Evolutionary conservation across 1,139 yeast genomes (phyloP).

Genomic region (Zygoascus meyerae): DNA sequence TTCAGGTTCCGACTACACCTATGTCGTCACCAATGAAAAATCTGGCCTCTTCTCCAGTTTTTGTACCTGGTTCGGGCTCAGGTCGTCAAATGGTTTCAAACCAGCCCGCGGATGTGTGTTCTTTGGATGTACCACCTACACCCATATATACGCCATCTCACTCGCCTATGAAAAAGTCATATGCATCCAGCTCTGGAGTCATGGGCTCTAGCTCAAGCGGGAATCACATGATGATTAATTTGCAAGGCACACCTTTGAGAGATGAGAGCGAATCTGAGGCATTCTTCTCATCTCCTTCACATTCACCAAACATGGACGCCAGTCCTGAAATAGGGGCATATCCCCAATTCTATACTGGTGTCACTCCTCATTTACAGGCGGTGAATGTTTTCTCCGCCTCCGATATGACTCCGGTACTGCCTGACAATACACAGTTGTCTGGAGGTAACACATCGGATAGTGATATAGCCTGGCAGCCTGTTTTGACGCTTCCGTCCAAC

Average conservation of each 20-base stretch:
- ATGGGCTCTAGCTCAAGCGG: neutral
- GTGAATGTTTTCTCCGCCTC: conserved; percentile 23
- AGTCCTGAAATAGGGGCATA: conserved; percentile 23
- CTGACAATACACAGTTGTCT: conserved; percentile 12
- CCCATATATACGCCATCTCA: conserved; percentile 10
- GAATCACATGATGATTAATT: conserved; percentile 6
- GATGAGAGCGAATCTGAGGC: conserved; percentile 21
- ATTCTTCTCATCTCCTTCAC: conserved; percentile 23
- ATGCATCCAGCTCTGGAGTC: neutral
- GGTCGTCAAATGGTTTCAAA: neutral
- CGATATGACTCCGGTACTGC: conserved; percentile 6
- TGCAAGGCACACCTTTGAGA: neutral
- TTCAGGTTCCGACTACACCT: conserved; percentile 17
- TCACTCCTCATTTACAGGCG: conserved; percentile 19
- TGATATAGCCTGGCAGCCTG: conserved; percentile 34
- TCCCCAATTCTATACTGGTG: conserved; percentile 20
- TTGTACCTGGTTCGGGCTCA: neutral
- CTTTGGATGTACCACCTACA: conserved; percentile 8
- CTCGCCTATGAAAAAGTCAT: conserved; percentile 1
- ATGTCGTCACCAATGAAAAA: conserved; percentile 20
- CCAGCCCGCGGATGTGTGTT: conserved; percentile 5
- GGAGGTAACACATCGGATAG: conserved; percentile 5
- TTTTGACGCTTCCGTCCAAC: conserved; percentile 32
- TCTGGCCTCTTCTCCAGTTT: conserved; percentile 5
- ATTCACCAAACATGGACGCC: conserved; percentile 24